Percentiles rank a stretch among this genome's conserved stretches.
phyloP scores from a whole-genome alignment of 2,329 filamentous ascomycete genomes.

The Penicillium psychrosexuale region DNA sequence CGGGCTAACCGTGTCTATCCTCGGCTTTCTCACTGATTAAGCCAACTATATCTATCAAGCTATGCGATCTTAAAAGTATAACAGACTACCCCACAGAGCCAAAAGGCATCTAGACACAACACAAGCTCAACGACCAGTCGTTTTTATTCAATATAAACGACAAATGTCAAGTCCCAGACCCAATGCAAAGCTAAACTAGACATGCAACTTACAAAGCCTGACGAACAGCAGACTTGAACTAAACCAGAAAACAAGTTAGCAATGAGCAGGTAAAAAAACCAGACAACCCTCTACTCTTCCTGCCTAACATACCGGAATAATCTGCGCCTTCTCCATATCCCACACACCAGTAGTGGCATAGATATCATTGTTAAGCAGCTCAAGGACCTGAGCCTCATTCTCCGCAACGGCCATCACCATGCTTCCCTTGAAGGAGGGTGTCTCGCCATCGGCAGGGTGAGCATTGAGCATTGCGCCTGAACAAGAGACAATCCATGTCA shows the following conservation, averaged over 20 bases:
- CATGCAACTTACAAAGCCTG: slow-evolving; percentile 13
- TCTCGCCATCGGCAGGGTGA: slow-evolving; percentile 61
- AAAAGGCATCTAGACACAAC: background rate
- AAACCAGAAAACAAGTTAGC: slow-evolving; percentile 9
- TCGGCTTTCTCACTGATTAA: background rate
- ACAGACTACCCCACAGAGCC: background rate
- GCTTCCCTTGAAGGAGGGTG: slow-evolving; percentile 68
- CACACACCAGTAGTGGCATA: slow-evolving; percentile 72
- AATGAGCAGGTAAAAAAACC: background rate
- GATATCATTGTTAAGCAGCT: slow-evolving; percentile 66
- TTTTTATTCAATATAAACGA: background rate
- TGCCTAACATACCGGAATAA: slow-evolving; percentile 35
- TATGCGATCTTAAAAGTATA: background rate
- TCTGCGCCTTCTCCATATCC: slow-evolving; percentile 66
- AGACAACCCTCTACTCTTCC: background rate
- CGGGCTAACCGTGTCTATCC: background rate
- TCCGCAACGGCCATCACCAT: slow-evolving; percentile 65
- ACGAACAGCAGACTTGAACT: slow-evolving; percentile 36
- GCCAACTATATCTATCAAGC: background rate
- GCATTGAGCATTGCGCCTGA: slow-evolving; percentile 65
- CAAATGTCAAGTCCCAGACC: background rate
- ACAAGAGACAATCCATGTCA: background rate
- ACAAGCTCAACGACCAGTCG: background rate
- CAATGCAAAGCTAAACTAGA: slow-evolving; percentile 1
- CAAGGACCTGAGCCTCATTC: slow-evolving; percentile 66